Evolutionary conservation across 441 rosid genomes (phyloP).

Genomic region (California macrophylla): DNA sequence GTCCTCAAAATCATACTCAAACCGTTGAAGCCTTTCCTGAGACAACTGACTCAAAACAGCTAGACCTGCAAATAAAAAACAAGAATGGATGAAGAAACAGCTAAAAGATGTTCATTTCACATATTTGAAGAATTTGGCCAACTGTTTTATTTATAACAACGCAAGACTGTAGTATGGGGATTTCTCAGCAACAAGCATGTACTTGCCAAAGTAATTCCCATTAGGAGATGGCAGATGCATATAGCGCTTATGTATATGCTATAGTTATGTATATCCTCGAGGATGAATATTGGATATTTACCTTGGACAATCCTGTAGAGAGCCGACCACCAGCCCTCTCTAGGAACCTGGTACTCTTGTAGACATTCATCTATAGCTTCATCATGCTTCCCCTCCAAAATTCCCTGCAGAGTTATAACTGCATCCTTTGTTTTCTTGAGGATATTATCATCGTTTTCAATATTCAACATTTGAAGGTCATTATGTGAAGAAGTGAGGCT

Average conservation of each 20-base stretch:
- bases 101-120: neutral
- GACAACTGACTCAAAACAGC: conserved; percentile 74
- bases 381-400: conserved; percentile 80
- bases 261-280: conserved; percentile 29
- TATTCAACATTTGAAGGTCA: conserved; percentile 66
- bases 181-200: too few relatives aligned
- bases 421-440: conserved; percentile 85
- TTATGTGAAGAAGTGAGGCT: conserved; percentile 85
- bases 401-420: conserved; percentile 64
- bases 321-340: conserved; percentile 92
- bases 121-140: neutral
- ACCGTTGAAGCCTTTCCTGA: conserved; percentile 39
- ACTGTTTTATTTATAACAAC: neutral
- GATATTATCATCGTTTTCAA: conserved; percentile 51
- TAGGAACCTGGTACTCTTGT: conserved; percentile 41
- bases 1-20: conserved; percentile 41
- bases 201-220: neutral
- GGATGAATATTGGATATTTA: conserved; percentile 16
- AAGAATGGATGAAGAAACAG: too few relatives aligned
- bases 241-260: neutral
- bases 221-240: conserved; percentile 9
- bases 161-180: neutral
- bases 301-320: conserved; percentile 89
- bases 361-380: conserved; percentile 62
- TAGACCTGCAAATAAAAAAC: conserved; percentile 42